phyloP scores from a whole-genome alignment of 2,329 filamentous ascomycete species.

The Alternaria gaisen region DNA sequence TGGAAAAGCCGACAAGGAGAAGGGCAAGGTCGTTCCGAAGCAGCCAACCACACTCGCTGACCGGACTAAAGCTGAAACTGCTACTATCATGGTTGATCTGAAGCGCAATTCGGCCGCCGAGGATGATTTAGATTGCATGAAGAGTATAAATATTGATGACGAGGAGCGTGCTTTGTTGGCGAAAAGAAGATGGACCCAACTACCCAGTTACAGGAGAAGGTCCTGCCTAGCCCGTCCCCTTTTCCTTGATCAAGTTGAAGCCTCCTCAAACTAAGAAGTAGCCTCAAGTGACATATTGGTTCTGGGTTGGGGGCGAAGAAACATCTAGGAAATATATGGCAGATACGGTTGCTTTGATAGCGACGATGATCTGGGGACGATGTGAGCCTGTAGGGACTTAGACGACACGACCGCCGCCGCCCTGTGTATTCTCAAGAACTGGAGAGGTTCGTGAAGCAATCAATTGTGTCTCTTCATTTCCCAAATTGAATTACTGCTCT shows the following conservation, averaged over 20 bases:
- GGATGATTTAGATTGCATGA: background rate
- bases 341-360: background rate
- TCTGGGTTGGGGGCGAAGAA: background rate
- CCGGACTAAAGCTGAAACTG: background rate
- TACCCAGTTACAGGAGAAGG: background rate
- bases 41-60: background rate
- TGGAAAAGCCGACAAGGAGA: background rate
- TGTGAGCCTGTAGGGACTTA: background rate
- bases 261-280: background rate
- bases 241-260: background rate
- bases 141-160: background rate
- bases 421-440: background rate
- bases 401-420: background rate
- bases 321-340: background rate
- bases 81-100: background rate
- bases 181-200: background rate
- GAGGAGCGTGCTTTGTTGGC: background rate
- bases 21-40: background rate
- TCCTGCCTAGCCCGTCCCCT: background rate
- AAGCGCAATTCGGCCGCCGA: background rate
- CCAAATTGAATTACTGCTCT: background rate
- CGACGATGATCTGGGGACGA: background rate
- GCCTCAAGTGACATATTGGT: too few species aligned
- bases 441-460: background rate
- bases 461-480: background rate